phyloP scores from a whole-genome alignment of 148 eudicot species.

The Camellia lanceoleosa region DNA sequence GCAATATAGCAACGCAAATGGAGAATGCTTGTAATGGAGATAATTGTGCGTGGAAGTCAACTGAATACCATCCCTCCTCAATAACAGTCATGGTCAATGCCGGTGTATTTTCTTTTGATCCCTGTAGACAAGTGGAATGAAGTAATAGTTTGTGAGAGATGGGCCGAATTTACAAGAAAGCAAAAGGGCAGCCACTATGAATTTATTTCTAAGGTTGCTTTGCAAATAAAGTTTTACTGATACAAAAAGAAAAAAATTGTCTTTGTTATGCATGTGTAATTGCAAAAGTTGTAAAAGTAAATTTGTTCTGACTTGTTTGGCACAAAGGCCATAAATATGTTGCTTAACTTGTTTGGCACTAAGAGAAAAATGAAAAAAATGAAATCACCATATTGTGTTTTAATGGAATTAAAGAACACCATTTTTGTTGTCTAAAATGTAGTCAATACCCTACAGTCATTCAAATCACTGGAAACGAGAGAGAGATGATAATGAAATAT shows the following conservation, averaged over 20 bases:
- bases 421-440: too few species aligned
- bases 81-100: conserved; percentile 48
- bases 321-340: too few species aligned
- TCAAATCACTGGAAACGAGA: too few species aligned
- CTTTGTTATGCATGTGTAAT: background rate
- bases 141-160: background rate
- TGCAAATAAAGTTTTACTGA: background rate
- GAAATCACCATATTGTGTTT: background rate
- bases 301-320: background rate
- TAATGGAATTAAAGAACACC: too few species aligned
- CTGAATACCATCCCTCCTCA: conserved; percentile 56
- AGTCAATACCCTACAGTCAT: background rate
- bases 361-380: too few species aligned
- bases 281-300: background rate
- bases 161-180: background rate
- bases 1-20: conserved; percentile 69
- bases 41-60: conserved; percentile 78
- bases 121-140: conserved; percentile 37
- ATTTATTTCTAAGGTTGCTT: background rate
- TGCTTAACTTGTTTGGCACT: too few species aligned
- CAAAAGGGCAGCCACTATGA: background rate
- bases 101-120: conserved; percentile 54
- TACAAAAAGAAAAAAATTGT: too few species aligned
- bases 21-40: conserved; percentile 84
- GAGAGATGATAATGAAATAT: too few species aligned